A percentile compares a stretch with the other conserved stretches of the same genome.
Evolutionary conservation across 2,329 filamentous ascomycete genomes (phyloP).

Genomic region (Penicillium hesseltinei): DNA sequence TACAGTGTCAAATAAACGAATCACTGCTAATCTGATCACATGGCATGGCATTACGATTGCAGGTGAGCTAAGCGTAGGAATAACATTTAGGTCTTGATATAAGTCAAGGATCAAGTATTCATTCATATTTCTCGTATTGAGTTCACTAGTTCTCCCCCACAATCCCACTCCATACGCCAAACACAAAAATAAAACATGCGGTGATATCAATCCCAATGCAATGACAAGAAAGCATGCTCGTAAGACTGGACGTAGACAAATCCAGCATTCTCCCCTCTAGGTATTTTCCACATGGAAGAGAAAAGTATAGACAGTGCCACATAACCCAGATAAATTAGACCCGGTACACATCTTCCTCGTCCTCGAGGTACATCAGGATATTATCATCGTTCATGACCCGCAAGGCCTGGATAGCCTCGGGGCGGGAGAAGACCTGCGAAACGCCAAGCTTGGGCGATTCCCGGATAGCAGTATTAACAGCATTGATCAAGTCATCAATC

Average conservation of each 20-base stretch:
- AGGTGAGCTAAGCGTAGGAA: not conserved
- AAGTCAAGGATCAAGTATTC: constrained; percentile 7
- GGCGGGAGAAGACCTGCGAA: constrained; percentile 60
- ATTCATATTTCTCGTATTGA: constrained; percentile 13
- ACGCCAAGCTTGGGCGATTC: constrained; percentile 46
- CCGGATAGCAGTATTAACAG: constrained; percentile 72
- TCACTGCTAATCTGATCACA: not conserved
- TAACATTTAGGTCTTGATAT: not conserved
- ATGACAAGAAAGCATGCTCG: constrained; percentile 20
- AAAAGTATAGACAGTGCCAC: not conserved
- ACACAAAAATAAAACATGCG: constrained; percentile 15
- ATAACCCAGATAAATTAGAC: constrained; percentile 48
- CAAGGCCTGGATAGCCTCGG: constrained; percentile 75
- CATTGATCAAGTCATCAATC: constrained; percentile 69
- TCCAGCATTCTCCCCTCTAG: constrained; percentile 1
- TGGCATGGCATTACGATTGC: not conserved
- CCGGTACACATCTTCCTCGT: constrained; percentile 67
- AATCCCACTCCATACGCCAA: constrained; percentile 24
- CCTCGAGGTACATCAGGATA: constrained; percentile 71
- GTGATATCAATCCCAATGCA: constrained; percentile 29
- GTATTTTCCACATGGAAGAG: not conserved
- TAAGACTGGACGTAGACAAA: constrained; percentile 7
- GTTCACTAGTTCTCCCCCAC: constrained; percentile 8
- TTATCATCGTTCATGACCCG: constrained; percentile 78
- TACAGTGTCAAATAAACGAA: not conserved